These are phyloP conservation scores for Dendrostoma leiphaemia DNA, from an alignment of 2,329 filamentous ascomycete species.

Conservation along the genomic window DNA sequence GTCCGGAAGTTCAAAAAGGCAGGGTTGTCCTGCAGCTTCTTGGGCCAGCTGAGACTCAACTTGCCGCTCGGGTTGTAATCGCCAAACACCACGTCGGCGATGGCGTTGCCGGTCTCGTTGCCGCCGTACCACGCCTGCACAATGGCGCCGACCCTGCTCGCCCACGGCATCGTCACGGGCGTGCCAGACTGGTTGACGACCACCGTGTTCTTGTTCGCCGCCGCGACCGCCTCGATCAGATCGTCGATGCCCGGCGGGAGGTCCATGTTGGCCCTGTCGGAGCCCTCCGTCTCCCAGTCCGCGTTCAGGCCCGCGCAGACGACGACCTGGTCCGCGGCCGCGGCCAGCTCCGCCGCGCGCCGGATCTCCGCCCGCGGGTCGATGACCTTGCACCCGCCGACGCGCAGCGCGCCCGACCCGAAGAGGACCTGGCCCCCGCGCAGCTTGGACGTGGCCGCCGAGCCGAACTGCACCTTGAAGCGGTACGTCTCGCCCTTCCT, in stretches of 20 bases:
- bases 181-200: slow-evolving; percentile 79
- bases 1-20: slow-evolving; percentile 65
- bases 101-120: slow-evolving; percentile 80
- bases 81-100: slow-evolving; percentile 76
- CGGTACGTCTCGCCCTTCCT: slow-evolving; percentile 53
- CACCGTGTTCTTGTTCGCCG: slow-evolving; percentile 62
- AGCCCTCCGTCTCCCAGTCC: slow-evolving; percentile 79
- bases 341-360: slow-evolving; percentile 66
- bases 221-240: slow-evolving; percentile 65
- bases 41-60: slow-evolving; percentile 64
- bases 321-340: slow-evolving; percentile 72
- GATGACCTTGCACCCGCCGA: slow-evolving; percentile 60
- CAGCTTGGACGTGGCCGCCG: slow-evolving; percentile 48
- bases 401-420: slow-evolving; percentile 58
- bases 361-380: slow-evolving; percentile 59
- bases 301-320: slow-evolving; percentile 75
- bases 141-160: slow-evolving; percentile 53
- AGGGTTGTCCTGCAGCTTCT: slow-evolving; percentile 62
- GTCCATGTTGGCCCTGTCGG: slow-evolving; percentile 75
- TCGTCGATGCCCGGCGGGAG: slow-evolving; percentile 71
- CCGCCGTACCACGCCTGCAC: slow-evolving; percentile 83
- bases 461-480: slow-evolving; percentile 52
- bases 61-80: slow-evolving; percentile 70
- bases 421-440: slow-evolving; percentile 48
- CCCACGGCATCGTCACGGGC: slow-evolving; percentile 71